Percentiles rank a stretch among this genome's conserved stretches.
These are phyloP conservation scores for Rheum nobile DNA, from an alignment of 148 eudicot genomes.

Conservation along the genomic window DNA sequence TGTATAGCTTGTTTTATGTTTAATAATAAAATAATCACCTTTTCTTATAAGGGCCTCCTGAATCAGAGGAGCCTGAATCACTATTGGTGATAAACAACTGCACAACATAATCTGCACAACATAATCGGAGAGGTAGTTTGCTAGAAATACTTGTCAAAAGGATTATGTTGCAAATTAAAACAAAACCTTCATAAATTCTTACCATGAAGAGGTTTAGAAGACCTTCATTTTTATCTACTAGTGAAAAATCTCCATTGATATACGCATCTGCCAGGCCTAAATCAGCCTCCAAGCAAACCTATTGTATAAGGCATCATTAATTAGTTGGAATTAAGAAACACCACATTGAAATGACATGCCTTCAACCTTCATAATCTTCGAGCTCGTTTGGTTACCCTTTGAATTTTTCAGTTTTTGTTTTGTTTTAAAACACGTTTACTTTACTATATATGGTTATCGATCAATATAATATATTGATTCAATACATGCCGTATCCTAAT, in stretches of 20 bases:
- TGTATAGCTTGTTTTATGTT: not conserved
- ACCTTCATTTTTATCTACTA: conserved; percentile 69
- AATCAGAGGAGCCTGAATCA: conserved; percentile 37
- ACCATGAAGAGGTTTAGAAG: conserved; percentile 80
- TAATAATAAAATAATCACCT: not conserved
- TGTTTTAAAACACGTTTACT: no score
- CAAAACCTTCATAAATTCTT: no score
- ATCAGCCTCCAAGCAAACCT: conserved; percentile 83
- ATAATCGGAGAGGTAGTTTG: not conserved
- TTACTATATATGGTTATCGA: no score
- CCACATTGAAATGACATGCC: not conserved
- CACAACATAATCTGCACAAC: conserved; percentile 6
- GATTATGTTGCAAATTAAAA: no score
- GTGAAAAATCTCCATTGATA: conserved; percentile 82
- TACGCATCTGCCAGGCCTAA: conserved; percentile 98
- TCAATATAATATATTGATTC: no score
- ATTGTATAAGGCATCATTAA: not conserved
- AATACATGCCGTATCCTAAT: no score
- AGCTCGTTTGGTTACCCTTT: no score
- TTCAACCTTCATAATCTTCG: no score
- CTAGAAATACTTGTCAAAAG: no score
- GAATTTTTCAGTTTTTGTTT: no score
- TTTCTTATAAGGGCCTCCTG: conserved; percentile 3
- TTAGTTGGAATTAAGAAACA: not conserved
- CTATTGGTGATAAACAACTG: conserved; percentile 61